A percentile compares a stretch with the other conserved stretches of the same genome.
Evolutionary conservation across 129 eudicot species (phyloP).

Genomic region (Chrysanthemum lavandulifolium): DNA sequence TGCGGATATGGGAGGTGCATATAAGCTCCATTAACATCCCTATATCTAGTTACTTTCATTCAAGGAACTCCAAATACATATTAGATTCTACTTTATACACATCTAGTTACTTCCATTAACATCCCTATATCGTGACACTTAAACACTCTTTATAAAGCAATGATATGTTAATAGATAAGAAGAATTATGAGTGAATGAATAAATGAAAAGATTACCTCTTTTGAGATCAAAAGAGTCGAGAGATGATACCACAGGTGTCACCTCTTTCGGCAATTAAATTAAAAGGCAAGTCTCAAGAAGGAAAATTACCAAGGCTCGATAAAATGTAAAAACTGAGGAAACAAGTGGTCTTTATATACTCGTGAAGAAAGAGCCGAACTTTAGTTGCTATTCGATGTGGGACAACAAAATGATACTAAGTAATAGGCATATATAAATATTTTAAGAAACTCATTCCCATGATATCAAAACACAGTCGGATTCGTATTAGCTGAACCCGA

Average conservation of each 20-base stretch:
- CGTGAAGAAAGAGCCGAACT: neutral
- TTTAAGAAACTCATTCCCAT: no score
- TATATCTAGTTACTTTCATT: no score
- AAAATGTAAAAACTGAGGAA: slow-evolving; percentile 5
- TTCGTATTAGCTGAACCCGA: no score
- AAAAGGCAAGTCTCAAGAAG: neutral
- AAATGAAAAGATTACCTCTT: slow-evolving; percentile 23
- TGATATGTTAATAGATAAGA: neutral
- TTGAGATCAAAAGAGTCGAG: neutral
- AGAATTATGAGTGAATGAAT: neutral
- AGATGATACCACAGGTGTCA: no score
- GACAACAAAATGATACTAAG: neutral
- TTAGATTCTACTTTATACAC: no score
- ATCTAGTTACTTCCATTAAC: no score
- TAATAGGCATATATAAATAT: no score
- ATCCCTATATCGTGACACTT: neutral
- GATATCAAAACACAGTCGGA: no score
- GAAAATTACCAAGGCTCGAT: neutral
- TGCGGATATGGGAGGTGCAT: no score
- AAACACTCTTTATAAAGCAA: neutral
- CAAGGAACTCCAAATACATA: no score
- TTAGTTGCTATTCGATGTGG: slow-evolving; percentile 25
- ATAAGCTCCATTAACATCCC: no score
- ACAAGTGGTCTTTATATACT: slow-evolving; percentile 8
- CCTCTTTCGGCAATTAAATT: no score